Conservation (phyloP, 495 filamentous ascomycete species). For the Xanthoparmelia taractica region DNA sequence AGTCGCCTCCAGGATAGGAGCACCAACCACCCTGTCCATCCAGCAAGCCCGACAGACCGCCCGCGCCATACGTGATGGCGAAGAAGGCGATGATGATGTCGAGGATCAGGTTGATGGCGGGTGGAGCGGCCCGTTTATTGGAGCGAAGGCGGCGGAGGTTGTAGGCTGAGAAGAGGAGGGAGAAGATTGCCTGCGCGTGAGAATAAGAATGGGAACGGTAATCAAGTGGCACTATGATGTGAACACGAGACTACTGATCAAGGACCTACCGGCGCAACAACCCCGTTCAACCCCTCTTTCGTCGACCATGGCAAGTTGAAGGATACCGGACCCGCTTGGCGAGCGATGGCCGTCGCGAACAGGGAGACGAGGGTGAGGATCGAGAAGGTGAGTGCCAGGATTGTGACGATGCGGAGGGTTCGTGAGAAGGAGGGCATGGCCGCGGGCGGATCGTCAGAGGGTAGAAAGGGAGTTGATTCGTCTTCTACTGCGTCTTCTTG, state of each 20-base stretch:
- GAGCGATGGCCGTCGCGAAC: background rate
- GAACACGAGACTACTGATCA: background rate
- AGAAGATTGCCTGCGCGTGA: constrained; percentile 1
- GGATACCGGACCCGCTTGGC: background rate
- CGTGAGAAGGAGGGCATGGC: background rate
- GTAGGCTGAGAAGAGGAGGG: background rate
- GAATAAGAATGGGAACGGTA: background rate
- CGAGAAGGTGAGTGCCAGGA: background rate
- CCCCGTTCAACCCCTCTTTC: background rate
- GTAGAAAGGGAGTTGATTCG: constrained; percentile 2
- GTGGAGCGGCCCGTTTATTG: background rate
- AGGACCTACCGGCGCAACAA: constrained; percentile 2
- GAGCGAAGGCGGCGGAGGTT: background rate
- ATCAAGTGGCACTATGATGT: background rate
- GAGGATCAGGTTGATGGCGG: background rate
- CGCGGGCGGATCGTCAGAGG: background rate
- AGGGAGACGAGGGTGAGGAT: background rate
- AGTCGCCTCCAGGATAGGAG: background rate
- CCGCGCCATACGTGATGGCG: constrained; percentile 1
- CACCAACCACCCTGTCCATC: background rate
- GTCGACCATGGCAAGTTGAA: background rate
- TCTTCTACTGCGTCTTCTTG: background rate
- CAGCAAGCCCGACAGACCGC: background rate
- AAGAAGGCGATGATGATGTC: constrained; percentile 6
- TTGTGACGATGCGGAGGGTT: background rate